Percentiles rank a stretch among this genome's conserved stretches.
Conservation (phyloP, 495 filamentous ascomycete genomes). For the Pyrenula aspistea region DNA sequence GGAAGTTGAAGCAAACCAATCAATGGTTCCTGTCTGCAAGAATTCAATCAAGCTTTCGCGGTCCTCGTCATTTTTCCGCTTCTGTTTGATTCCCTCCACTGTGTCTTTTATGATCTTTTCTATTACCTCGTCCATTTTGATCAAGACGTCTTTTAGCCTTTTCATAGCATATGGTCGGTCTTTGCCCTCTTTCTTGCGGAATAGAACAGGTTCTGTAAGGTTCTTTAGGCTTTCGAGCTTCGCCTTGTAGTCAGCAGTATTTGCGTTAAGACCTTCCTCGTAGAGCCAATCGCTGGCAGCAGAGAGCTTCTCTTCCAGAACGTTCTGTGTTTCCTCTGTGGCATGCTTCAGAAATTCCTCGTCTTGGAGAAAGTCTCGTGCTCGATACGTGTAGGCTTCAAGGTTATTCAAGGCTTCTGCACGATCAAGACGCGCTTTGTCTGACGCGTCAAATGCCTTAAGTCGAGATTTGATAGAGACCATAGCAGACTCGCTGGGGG, state of each 20-base stretch:
- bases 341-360: conserved; percentile 60
- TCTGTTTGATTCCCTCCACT: conserved; percentile 25
- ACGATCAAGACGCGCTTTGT: conserved; percentile 59
- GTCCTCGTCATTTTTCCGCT: conserved; percentile 30
- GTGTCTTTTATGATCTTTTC: conserved; percentile 36
- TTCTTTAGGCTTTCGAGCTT: conserved; percentile 61
- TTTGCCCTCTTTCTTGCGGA: conserved; percentile 53
- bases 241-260: conserved; percentile 54
- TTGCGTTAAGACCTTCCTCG: conserved; percentile 65
- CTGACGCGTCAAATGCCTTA: conserved; percentile 70
- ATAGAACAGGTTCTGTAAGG: conserved; percentile 56
- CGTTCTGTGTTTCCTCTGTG: conserved; percentile 46
- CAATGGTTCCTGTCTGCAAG: conserved; percentile 14
- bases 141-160: conserved; percentile 36
- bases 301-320: conserved; percentile 50
- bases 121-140: neutral
- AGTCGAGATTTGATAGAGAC: conserved; percentile 59
- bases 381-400: conserved; percentile 85
- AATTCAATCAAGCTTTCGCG: conserved; percentile 21
- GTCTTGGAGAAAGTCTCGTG: conserved; percentile 67
- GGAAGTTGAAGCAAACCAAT: conserved; percentile 13
- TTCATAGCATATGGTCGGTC: conserved; percentile 55
- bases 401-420: conserved; percentile 88
- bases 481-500: conserved; percentile 43
- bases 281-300: conserved; percentile 84